Evolutionary conservation across 176 grass and related monocot genomes (phyloP), one percentile per base, ranked within the genome.

Genomic region (Dendrocalamus sinicus): DNA sequence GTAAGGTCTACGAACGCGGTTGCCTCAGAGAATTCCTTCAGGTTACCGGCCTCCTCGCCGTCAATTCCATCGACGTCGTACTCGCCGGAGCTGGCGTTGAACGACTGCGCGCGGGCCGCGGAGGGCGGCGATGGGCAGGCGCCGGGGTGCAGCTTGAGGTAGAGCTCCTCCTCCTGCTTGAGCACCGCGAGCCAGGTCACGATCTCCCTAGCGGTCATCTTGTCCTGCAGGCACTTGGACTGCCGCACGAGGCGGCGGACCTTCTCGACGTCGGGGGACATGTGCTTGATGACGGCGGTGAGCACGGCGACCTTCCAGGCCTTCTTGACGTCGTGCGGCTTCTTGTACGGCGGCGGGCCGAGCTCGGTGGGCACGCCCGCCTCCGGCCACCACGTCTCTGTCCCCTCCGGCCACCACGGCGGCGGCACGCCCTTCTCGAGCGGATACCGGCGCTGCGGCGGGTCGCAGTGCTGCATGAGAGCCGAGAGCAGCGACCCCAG

Each of bases 261-360:
- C 89, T 91, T 95, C 39, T 95, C 95, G 17, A 95, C 84, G 72
- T 93, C 91, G 15, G 95, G 95, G n/a, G 92, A 91, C 78, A 97
- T 95, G 85, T 95, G 95, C 85, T 95, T 97, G 85, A 97, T 93
- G 48, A 97, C 95, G 55, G 92, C 85, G 28, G 91, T 93, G 77
- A 97, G 90, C 78, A 95, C 95, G 62, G 89, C 90, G 41, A 97
- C 95, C 80, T 97, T 97, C 95, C 95, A 97, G 1, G 91, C 93
- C 84, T 97, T 97, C 85, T 97, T 97, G 64, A 97, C 86, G 85
- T 97, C 95, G 75, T 97, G 95, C 19, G 95, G 95, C 73, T 97
- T 97, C 91, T 95, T 97, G 91, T 97, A 97, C 41, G 95, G 95
- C 19, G 92, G 92, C 8, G 73, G 70, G n/a, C 90, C 90, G 7